Evolutionary conservation across 1,284 basidiomycete genomes (phyloP), one percentile per base, ranked within the genome.

Genomic region (Entoloma clypeatum): DNA sequence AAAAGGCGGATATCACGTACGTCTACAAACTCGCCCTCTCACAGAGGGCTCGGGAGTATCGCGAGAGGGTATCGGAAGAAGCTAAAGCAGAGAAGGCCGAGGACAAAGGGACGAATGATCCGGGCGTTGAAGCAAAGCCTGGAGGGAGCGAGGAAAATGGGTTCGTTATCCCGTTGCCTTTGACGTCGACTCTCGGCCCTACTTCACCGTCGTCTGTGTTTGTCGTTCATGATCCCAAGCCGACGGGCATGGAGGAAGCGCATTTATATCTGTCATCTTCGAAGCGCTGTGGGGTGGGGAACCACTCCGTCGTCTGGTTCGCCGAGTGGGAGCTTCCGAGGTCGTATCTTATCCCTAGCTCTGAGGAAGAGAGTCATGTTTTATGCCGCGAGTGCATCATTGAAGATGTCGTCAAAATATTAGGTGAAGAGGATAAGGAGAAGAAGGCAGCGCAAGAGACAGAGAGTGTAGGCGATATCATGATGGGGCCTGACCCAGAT

Each of bases 321-420:
- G 64, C 56, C n/a, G 69, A 70, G 47, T 62, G 61, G 60, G 71
- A 72, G 41, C 43, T 71, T 2, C 69, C 72, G 0, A 62, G 68
- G 0, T 54, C 61, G 4, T 19, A 63, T 1, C 51, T 72, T 9
- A 36, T 58, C n/a, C 44, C 52, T 0, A 54, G 55, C 10, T 36
- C 37, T 4, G 37, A 34, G 21, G 26, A 22, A 5, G 30, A 44
- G n/a, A n/a, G n/a, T 16, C 25, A 28, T 14, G 22, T 52, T 6
- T 32, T 66, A 7, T 68, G 65, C 47, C 11, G 47, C 3, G 19
- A 51, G 11, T 68, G 67, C 32, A 42, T 62, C 3, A 21, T 48
- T 14, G 53, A 60, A 7, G 57, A 62, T 14, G 43, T 60, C 17
- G 22, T 30, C 3, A 44, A 49, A 14, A 58, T 53, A 7, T 18